Base-by-base conservation (phyloP, 306 rosid genomes). In the Erythrophleum fordii region DNA sequence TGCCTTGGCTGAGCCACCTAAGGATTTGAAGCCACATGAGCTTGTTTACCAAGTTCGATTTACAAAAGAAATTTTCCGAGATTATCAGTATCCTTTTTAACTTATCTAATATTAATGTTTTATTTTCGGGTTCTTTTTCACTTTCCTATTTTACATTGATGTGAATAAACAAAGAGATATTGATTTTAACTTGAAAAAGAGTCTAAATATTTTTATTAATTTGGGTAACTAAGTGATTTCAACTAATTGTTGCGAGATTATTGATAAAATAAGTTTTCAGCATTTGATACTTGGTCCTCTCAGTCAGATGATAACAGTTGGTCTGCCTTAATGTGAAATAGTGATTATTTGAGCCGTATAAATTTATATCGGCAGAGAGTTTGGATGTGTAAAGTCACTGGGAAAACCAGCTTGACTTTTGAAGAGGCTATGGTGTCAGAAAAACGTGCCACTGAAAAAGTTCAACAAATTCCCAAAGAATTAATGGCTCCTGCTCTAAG, bases 341-440 rank as follows among this genome's bases (percentile, higher is more conserved):
- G 98, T 74, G 92, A 90, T 72, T 95, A 95, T 87, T 67, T 95
- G 88, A 88, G 85, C 61, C 85, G 84, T 78, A 82, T 91, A 77
- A 93, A 93, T 84, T 72, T 89, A 31, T 95, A 95, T 79, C 93
- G 98, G 53, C 94, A 79, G 84, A 91, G 99, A 86, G 59, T 91
- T 77, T 95, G 99, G 99, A 85, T 71, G 79, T 95, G 98, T 69
- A 93, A 93, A 83, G 88, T 88, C 79, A 89, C 96, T 42, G 94
- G 98, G 82, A 95, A 93, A 85, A 87, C 85, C 65, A 91, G 81
- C 87, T 35, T 95, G 92, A 95, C 99, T 16, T 95, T 87, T 77
- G 99, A 95, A 80, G 99, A 95, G 88, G 99, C 99, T 77, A 67
- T 91, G 83, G 93, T 95, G 67, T 91, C 97, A 39, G 98, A 95